Base-by-base conservation (phyloP, 805 yeast genomes). In the Pichia exigua region DNA sequence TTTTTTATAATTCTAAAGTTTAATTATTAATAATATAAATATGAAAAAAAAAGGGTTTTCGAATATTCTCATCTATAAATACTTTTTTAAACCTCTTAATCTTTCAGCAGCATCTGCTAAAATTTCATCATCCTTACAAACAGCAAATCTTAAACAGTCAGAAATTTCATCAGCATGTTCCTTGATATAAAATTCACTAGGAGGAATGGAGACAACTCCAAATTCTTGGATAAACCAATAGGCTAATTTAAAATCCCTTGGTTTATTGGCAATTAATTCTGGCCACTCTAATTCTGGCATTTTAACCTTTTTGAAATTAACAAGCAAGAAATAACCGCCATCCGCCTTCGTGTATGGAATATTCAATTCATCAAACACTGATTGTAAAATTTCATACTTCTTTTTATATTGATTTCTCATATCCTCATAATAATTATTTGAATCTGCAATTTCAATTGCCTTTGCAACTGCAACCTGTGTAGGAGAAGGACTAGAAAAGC, bases 151-250 rank as follows among this genome's bases (percentile, higher is more conserved):
- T 55, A 94, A 73, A 64, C 89, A 79, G 60, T 87, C 83, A 4
- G 52, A 41, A 20, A 55, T 55, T 30, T 47, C 44, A 10, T 41
- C 32, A 12, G 51, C 46, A 26, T 55, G 18, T 64, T 91, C 96
- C 11, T 81, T 78, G 44, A 82, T 77, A 61, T 87, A 81, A 63
- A 94, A 94, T 68, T 92, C 98, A n/a, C 96, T 85, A 28, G 98
- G 98, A 12, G 99, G 99, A 57, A 94, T 94, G 4, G 96, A 85
- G 21, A 94, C 98, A 42, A 94, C 95, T 12, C 99, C 99, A 52
- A 92, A 67, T 65, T 90, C 96, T 64, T 81, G 83, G 62, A 90
- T 89, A 54, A 94, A 75, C 97, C 98, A 94, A 70, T 87, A 88
- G 0, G 96, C 95, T 57, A 84, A 75, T 65, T 81, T 81, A 75